Evolutionary conservation across 352 stramenopile species (phyloP).

Genomic region (Pythium oligandrum): DNA sequence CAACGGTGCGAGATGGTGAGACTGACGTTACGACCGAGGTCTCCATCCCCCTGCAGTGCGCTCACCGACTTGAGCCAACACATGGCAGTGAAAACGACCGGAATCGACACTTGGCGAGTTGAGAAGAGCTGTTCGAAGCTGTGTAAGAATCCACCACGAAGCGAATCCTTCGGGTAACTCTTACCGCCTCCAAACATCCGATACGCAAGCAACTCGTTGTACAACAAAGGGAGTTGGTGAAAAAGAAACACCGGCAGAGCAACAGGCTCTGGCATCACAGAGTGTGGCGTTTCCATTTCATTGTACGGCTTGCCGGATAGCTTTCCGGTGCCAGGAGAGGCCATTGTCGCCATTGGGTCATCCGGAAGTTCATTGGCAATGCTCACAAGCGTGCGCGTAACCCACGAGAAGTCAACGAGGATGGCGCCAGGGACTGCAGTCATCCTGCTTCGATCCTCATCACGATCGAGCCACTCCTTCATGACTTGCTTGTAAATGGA

Average conservation of each 20-base stretch:
- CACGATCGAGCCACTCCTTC: no score
- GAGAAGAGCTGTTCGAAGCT: constrained; percentile 22
- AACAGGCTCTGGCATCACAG: neutral
- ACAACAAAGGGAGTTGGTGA: constrained; percentile 2
- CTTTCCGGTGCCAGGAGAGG: constrained; percentile 7
- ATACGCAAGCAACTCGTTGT: neutral
- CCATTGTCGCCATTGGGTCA: no score
- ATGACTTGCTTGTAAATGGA: no score
- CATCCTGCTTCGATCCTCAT: no score
- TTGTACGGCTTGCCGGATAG: constrained; percentile 7
- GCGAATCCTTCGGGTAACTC: neutral
- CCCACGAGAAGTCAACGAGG: no score
- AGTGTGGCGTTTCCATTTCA: constrained; percentile 1
- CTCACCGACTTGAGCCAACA: constrained; percentile 28
- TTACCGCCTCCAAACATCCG: neutral
- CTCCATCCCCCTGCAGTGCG: constrained; percentile 18
- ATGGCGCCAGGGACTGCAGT: no score
- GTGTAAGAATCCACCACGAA: constrained; percentile 17
- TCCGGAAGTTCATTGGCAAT: no score
- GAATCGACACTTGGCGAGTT: constrained; percentile 16
- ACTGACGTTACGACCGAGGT: constrained; percentile 17
- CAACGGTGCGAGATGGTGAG: constrained; percentile 19
- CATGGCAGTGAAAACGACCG: constrained; percentile 21
- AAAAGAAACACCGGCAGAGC: neutral
- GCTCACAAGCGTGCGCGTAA: no score